Conservation (phyloP, 1,284 basidiomycete genomes). For the Cutaneotrichosporon dermatis region DNA sequence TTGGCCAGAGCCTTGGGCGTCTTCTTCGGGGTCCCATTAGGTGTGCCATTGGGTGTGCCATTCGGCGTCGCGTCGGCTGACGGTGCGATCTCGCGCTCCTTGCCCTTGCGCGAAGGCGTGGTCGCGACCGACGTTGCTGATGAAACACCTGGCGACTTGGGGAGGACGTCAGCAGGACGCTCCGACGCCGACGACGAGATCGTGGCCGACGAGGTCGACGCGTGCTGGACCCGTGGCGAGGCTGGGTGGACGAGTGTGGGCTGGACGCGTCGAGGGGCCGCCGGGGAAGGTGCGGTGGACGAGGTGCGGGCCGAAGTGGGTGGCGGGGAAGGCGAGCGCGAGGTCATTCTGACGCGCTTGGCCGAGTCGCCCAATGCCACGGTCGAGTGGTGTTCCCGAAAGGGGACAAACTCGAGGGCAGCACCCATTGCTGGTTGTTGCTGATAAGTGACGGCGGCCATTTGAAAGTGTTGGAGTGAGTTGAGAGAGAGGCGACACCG, state of each 20-base stretch:
- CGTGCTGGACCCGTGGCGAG: too few species aligned
- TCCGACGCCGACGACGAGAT: not conserved
- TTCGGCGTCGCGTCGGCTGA: not conserved
- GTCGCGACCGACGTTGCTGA: not conserved
- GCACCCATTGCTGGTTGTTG: too few species aligned
- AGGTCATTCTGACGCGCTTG: constrained; percentile 3
- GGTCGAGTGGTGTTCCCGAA: not conserved
- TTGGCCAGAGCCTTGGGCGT: not conserved
- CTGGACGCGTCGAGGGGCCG: not conserved
- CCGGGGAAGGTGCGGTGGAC: not conserved
- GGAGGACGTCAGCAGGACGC: not conserved
- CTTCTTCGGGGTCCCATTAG: constrained; percentile 10
- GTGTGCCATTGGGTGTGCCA: not conserved
- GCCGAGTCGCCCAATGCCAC: not conserved
- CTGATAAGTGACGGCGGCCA: not conserved
- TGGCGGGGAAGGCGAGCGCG: constrained; percentile 8
- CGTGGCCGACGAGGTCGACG: not conserved
- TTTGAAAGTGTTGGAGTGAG: not conserved
- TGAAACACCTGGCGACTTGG: not conserved
- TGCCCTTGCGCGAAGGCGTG: constrained; percentile 15
- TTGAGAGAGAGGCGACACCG: too few species aligned
- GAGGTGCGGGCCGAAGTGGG: not conserved
- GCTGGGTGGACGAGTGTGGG: not conserved
- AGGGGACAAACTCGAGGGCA: constrained; percentile 10
- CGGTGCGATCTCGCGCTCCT: constrained; percentile 9